These are phyloP conservation scores for Leucocoprinus birnbaumii DNA, from an alignment of 768 basidiomycete species.

Conservation along the genomic window DNA sequence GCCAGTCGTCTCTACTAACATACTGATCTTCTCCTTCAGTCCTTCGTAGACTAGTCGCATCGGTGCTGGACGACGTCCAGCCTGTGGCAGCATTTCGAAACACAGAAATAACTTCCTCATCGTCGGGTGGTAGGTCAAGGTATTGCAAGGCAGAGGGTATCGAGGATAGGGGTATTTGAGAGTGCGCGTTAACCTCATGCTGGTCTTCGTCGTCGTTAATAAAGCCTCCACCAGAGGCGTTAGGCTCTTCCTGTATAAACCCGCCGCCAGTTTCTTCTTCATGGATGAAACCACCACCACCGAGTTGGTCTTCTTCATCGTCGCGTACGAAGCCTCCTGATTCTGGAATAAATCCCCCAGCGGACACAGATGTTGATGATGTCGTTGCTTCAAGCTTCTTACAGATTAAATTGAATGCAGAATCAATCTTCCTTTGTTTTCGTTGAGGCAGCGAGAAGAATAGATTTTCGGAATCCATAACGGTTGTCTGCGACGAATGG, in stretches of 20 bases:
- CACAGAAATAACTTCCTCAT: conserved; percentile 67
- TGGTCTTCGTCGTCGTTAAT: conserved; percentile 20
- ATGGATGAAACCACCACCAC: conserved; percentile 17
- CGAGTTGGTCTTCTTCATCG: conserved; percentile 7
- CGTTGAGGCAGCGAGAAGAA: conserved; percentile 5
- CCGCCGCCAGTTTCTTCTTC: conserved; percentile 16
- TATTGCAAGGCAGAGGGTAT: conserved; percentile 61
- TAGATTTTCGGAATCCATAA: conserved; percentile 9
- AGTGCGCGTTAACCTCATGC: conserved; percentile 11
- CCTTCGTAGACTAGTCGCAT: conserved; percentile 10
- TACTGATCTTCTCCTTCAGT: conserved; percentile 23
- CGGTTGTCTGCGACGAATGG: too few species aligned
- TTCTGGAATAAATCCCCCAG: conserved; percentile 4
- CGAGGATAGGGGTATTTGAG: conserved; percentile 48
- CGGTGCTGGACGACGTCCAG: conserved; percentile 42
- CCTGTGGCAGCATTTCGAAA: conserved; percentile 76
- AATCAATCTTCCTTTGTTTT: conserved; percentile 11
- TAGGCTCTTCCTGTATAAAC: conserved; percentile 13
- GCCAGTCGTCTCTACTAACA: conserved; percentile 72
- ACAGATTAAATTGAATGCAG: conserved; percentile 9
- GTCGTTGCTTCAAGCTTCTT: neutral
- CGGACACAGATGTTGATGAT: neutral
- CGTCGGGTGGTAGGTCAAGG: conserved; percentile 68
- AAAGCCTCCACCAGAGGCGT: conserved; percentile 27
- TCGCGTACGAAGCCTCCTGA: conserved; percentile 6